These are phyloP conservation scores for Boletus rubescentipes DNA, from an alignment of 768 basidiomycete species.

Conservation along the genomic window DNA sequence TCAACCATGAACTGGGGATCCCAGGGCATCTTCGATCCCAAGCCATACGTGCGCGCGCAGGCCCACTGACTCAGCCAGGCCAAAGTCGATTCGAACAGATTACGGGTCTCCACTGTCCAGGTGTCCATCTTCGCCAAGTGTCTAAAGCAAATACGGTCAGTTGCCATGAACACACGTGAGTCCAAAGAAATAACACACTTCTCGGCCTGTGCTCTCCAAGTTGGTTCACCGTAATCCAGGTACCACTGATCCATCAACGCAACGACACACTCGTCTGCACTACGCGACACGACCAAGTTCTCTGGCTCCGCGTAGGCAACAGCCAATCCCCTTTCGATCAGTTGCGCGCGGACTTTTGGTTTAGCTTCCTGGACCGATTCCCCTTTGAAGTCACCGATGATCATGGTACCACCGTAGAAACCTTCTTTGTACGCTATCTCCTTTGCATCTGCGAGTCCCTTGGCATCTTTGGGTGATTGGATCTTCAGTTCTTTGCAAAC, in stretches of 20 bases:
- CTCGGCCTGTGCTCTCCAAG: slow-evolving; percentile 86
- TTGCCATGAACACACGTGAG: background rate
- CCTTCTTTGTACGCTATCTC: slow-evolving; percentile 98
- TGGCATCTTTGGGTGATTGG: slow-evolving; percentile 90
- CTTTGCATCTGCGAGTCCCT: slow-evolving; percentile 94
- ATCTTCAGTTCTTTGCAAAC: slow-evolving; percentile 90
- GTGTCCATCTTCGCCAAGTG: slow-evolving; percentile 84
- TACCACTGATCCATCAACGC: slow-evolving; percentile 99
- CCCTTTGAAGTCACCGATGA: slow-evolving; percentile 89
- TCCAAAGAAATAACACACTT: slow-evolving; percentile 49
- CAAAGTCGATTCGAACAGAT: slow-evolving; percentile 88
- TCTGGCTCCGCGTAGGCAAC: slow-evolving; percentile 97
- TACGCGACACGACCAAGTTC: slow-evolving; percentile 82
- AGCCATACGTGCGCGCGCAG: slow-evolving; percentile 95
- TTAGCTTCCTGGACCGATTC: slow-evolving; percentile 89
- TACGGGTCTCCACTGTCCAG: slow-evolving; percentile 87
- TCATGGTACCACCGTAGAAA: slow-evolving; percentile 93
- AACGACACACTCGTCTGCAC: slow-evolving; percentile 96
- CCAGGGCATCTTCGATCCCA: slow-evolving; percentile 96
- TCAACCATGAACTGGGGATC: slow-evolving; percentile 96
- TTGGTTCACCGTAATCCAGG: slow-evolving; percentile 89
- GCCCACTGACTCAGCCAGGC: slow-evolving; percentile 99
- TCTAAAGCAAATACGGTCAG: slow-evolving; percentile 40
- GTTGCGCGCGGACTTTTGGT: slow-evolving; percentile 75
- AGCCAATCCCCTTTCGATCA: slow-evolving; percentile 77